These are phyloP conservation scores for Saprolegnia diclina DNA, from an alignment of 352 stramenopile species.

Conservation along the genomic window DNA sequence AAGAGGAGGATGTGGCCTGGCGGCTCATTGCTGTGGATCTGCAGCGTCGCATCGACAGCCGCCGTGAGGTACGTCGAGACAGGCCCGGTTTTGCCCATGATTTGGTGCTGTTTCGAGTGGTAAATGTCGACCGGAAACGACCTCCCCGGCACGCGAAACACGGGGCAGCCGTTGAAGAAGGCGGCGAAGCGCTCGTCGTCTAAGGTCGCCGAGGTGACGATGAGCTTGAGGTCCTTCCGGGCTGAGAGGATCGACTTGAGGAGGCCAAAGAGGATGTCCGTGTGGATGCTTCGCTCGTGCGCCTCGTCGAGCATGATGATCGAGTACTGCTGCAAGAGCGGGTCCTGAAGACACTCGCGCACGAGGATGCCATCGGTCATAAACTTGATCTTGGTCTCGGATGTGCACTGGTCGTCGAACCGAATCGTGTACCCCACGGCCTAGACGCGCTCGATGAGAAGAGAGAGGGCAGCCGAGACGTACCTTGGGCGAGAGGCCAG, in stretches of 20 bases:
- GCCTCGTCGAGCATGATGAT: constrained; percentile 95
- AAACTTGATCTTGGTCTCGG: constrained; percentile 74
- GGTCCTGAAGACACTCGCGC: constrained; percentile 73
- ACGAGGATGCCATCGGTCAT: constrained; percentile 77
- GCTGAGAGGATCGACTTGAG: constrained; percentile 66
- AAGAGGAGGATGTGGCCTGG: constrained; percentile 92
- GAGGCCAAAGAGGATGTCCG: constrained; percentile 96
- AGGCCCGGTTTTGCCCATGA: constrained; percentile 63
- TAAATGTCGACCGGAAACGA: constrained; percentile 92
- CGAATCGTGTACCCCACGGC: constrained; percentile 95
- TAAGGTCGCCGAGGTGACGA: constrained; percentile 92
- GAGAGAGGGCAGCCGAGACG: background rate
- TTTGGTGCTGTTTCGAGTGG: constrained; percentile 80
- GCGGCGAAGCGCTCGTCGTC: constrained; percentile 77
- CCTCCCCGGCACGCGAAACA: constrained; percentile 87
- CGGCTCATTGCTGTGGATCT: constrained; percentile 64
- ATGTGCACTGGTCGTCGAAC: constrained; percentile 91
- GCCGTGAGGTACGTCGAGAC: constrained; percentile 57
- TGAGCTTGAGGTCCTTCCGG: constrained; percentile 84
- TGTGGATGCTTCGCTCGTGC: constrained; percentile 97
- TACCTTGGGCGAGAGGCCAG: constrained; percentile 6
- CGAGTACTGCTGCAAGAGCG: constrained; percentile 71
- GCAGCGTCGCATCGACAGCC: constrained; percentile 69
- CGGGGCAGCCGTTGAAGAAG: constrained; percentile 83
- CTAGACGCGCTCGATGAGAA: background rate